Evolutionary conservation across 2,329 filamentous ascomycete species (phyloP).

Genomic region (Calonectria pseudoreteaudii): DNA sequence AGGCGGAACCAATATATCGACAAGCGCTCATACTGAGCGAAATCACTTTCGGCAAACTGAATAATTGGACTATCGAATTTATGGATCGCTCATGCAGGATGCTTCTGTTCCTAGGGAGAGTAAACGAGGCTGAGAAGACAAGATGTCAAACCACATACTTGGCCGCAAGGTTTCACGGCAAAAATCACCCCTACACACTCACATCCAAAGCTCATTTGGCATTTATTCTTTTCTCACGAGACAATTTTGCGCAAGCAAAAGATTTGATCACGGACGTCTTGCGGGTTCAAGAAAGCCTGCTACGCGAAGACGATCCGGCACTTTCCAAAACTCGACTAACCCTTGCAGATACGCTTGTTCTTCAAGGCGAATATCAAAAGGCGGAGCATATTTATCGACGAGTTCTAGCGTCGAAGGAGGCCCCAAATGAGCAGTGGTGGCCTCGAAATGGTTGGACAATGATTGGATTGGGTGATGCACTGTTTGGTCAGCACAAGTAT

Average conservation of each 20-base stretch:
- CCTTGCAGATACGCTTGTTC: not conserved
- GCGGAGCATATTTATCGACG: not conserved
- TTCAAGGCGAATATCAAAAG: not conserved
- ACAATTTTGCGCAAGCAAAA: not conserved
- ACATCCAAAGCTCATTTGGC: not conserved
- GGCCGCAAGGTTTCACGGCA: not conserved
- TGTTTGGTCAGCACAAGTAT: not conserved
- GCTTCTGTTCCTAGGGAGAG: not conserved
- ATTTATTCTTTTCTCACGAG: not conserved
- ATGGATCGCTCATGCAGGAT: not conserved
- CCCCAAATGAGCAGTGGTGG: accelerated
- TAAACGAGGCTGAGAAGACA: not conserved
- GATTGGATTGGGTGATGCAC: not conserved
- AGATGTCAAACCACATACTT: not conserved
- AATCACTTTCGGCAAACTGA: not conserved
- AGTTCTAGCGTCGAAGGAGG: not conserved
- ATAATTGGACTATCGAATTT: not conserved
- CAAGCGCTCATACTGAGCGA: not conserved
- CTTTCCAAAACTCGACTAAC: not conserved
- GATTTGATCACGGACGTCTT: not conserved
- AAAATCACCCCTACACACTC: not conserved
- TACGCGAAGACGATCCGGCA: not conserved
- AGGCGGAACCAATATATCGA: not conserved
- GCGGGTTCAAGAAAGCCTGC: not conserved
- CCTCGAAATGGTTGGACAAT: not conserved